phyloP scores from a whole-genome alignment of 768 basidiomycete species.

The Antrodiella citrinella region DNA sequence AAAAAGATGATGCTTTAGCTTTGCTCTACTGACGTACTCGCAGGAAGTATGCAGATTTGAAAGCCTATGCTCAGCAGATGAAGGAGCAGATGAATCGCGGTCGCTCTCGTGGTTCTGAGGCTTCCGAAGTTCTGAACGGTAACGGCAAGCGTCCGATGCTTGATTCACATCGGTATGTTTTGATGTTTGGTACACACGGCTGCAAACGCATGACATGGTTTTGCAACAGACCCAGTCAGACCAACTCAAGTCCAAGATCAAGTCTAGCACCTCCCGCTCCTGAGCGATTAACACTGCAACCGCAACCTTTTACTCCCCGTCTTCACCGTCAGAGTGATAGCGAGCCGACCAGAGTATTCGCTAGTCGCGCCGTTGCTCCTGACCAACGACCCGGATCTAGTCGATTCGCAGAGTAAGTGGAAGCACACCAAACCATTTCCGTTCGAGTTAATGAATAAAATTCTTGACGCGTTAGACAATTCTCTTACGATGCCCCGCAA shows the following conservation, averaged over 20 bases:
- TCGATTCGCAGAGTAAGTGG: slow-evolving; percentile 40
- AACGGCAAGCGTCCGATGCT: slow-evolving; percentile 63
- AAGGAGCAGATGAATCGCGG: slow-evolving; percentile 24
- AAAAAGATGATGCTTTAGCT: no score
- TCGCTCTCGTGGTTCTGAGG: slow-evolving; percentile 11
- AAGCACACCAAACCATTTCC: no score
- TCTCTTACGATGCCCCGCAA: slow-evolving; percentile 47
- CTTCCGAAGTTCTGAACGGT: slow-evolving; percentile 35
- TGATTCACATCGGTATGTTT: slow-evolving; percentile 34
- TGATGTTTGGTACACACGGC: neutral
- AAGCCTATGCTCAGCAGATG: slow-evolving; percentile 40
- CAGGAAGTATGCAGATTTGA: slow-evolving; percentile 45
- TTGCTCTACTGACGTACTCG: neutral
- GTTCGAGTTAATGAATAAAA: no score
- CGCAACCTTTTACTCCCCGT: slow-evolving; percentile 33
- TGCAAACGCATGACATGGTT: neutral
- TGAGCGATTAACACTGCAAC: slow-evolving; percentile 59
- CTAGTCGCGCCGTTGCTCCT: slow-evolving; percentile 6
- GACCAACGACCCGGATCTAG: slow-evolving; percentile 40
- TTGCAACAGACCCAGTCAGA: slow-evolving; percentile 14
- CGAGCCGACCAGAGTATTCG: slow-evolving; percentile 7
- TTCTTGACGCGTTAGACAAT: slow-evolving; percentile 58
- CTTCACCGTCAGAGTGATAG: slow-evolving; percentile 14
- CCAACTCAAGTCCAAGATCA: slow-evolving; percentile 55
- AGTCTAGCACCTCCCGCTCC: slow-evolving; percentile 48